Evolutionary conservation across 2,329 filamentous ascomycete species (phyloP).

Genomic region (Botrytis pseudocinerea): DNA sequence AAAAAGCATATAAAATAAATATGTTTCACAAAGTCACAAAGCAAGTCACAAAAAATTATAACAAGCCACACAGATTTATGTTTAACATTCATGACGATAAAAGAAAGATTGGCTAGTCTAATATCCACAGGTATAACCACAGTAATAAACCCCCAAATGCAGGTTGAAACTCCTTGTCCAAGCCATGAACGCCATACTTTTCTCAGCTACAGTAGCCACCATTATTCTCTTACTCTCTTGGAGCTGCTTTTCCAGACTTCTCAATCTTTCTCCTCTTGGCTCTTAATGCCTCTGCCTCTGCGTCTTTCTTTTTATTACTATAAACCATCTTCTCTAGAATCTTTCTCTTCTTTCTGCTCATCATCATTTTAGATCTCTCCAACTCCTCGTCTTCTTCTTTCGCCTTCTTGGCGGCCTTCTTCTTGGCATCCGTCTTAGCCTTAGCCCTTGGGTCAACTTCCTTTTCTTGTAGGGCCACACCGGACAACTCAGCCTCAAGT

Average conservation of each 20-base stretch:
- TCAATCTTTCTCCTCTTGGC: slow-evolving; percentile 90
- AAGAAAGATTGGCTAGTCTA: slow-evolving; percentile 21
- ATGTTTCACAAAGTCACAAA: background rate
- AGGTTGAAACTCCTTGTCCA: slow-evolving; percentile 23
- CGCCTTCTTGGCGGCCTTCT: slow-evolving; percentile 68
- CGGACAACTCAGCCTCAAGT: slow-evolving; percentile 86
- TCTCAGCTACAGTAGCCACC: slow-evolving; percentile 22
- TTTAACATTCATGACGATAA: background rate
- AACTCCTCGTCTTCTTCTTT: slow-evolving; percentile 81
- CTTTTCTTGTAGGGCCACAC: slow-evolving; percentile 58
- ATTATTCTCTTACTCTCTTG: slow-evolving; percentile 28
- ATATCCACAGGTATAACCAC: slow-evolving; percentile 17
- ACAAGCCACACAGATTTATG: background rate
- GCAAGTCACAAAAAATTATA: background rate
- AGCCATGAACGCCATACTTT: slow-evolving; percentile 34
- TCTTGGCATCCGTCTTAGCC: slow-evolving; percentile 68
- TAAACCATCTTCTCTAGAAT: slow-evolving; percentile 97
- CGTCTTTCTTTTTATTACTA: slow-evolving; percentile 89
- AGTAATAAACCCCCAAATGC: slow-evolving; percentile 20
- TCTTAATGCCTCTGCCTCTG: slow-evolving; percentile 82
- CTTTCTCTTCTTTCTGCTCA: slow-evolving; percentile 97
- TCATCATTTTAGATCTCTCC: slow-evolving; percentile 95
- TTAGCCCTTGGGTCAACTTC: slow-evolving; percentile 56
- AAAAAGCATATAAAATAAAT: background rate
- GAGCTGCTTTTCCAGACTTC: slow-evolving; percentile 45